These are phyloP conservation scores for Xylaria sp. DNA, from an alignment of 2,329 filamentous ascomycete genomes.

Conservation along the genomic window DNA sequence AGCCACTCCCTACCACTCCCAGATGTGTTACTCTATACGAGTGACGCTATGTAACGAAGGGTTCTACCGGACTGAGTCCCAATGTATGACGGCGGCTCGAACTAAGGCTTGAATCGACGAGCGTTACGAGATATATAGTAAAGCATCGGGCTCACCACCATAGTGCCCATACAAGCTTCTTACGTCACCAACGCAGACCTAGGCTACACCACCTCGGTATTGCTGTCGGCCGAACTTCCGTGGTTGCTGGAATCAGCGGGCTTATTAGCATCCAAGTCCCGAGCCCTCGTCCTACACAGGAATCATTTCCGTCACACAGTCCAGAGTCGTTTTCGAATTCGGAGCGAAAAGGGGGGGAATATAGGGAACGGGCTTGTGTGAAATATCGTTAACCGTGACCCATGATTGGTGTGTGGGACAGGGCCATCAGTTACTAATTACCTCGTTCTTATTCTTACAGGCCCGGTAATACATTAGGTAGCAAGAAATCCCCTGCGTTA, in stretches of 20 bases:
- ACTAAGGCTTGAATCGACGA: background rate
- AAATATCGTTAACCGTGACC: background rate
- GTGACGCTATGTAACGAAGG: background rate
- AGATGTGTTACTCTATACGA: background rate
- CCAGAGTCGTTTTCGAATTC: background rate
- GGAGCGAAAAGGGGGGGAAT: background rate
- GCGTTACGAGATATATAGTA: background rate
- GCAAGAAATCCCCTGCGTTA: background rate
- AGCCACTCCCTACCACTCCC: background rate
- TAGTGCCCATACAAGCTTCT: background rate
- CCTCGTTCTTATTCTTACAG: background rate
- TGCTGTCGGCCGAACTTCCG: background rate
- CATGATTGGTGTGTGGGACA: background rate
- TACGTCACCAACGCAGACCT: background rate
- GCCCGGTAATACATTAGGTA: background rate
- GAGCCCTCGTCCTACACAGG: background rate
- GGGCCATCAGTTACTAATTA: background rate
- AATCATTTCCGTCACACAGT: background rate
- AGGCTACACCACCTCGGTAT: background rate
- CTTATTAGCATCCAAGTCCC: background rate
- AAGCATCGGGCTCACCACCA: background rate
- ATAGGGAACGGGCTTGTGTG: background rate
- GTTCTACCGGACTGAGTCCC: background rate
- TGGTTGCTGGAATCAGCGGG: background rate
- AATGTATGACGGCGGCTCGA: background rate